phyloP scores from a whole-genome alignment of 495 filamentous ascomycete species.

The Amniculicola lignicola region DNA sequence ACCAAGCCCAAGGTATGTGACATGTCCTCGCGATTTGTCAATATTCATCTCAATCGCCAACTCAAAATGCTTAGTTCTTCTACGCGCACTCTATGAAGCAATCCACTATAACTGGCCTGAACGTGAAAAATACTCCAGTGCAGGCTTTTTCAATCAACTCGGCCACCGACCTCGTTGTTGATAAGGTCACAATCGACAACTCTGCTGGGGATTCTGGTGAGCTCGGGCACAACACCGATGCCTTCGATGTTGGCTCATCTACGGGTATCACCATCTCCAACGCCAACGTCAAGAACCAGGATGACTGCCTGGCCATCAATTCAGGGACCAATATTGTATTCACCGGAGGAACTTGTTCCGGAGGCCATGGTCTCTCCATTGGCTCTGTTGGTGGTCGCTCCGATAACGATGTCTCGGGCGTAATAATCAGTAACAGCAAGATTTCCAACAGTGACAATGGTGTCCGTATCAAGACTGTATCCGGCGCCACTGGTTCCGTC shows the following conservation, averaged over 20 bases:
- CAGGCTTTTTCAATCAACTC: conserved; percentile 59
- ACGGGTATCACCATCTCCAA: conserved; percentile 45
- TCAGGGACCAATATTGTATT: conserved; percentile 40
- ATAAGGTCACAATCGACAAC: conserved; percentile 59
- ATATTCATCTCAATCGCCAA: conserved; percentile 5
- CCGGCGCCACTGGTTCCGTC: conserved; percentile 55
- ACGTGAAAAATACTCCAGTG: conserved; percentile 60
- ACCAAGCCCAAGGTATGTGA: conserved; percentile 47
- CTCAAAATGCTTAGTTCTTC: conserved; percentile 49
- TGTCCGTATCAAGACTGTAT: conserved; percentile 64
- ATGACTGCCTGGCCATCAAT: conserved; percentile 36
- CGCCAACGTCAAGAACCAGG: conserved; percentile 32
- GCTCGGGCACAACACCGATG: conserved; percentile 63
- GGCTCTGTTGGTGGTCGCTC: conserved; percentile 64
- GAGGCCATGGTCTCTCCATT: conserved; percentile 51
- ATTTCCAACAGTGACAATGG: conserved; percentile 57
- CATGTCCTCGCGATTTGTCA: background rate
- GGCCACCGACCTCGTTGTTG: conserved; percentile 49
- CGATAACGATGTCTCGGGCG: conserved; percentile 58
- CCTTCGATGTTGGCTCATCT: conserved; percentile 57
- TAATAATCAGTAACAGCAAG: conserved; percentile 53
- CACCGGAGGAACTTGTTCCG: conserved; percentile 32
- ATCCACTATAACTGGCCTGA: conserved; percentile 44
- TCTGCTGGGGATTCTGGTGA: conserved; percentile 49
- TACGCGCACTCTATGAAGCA: conserved; percentile 44